Base-by-base conservation (phyloP, 2,329 filamentous ascomycete genomes). In the Cordyceps cateniannulata region DNA sequence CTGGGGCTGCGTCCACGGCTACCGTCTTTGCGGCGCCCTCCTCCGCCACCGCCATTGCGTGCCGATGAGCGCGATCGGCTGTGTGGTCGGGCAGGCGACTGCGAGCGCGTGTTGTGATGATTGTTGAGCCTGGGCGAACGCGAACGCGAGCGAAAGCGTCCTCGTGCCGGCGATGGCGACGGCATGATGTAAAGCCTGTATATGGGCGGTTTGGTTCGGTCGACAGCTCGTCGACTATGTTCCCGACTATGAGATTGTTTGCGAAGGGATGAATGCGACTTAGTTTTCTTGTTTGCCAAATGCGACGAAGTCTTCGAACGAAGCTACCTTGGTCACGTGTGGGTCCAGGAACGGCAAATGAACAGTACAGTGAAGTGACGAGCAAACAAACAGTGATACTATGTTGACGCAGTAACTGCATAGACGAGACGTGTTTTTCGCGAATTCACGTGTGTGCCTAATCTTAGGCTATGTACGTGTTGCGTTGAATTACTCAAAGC, bases 101-200 rank as follows among this genome's bases (percentile, higher is more conserved):
- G 65, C 42, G 65, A 63, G 4, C 50, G 56, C 40, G 45, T n/a
- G 49, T 18, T 48, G 40, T 42, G 32, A 16, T 38, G 38, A 8
- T 59, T 40, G 27, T 60, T 60, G 16, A 35, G 16, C 4, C 24
- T 38, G 9, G 45, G 8, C 24, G 75, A 76, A 54, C 72, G 71
- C 38, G 75, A 70, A 38, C 67, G 64, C n/a, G 73, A 73, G 61
- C 70, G 69, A 40, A 67, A 60, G 12, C 70, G 73, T 60, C 66
- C 70, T 42, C 69, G 67, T n/a, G 73, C 72, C 24, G 70, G 69
- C 35, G 71, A 73, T 35, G 35, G 35, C 24, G 60, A 57, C 3
- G 47, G 20, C 60, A 62, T 62, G 10, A 9, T 42, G 29, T 22
- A 18, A 3, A 18, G 24, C 18, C 42, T 47, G 12, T 32, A 6